Percentiles rank a stretch among this genome's conserved stretches.
phyloP scores from a whole-genome alignment of 208 protist genomes.

The Willaertia magna region DNA sequence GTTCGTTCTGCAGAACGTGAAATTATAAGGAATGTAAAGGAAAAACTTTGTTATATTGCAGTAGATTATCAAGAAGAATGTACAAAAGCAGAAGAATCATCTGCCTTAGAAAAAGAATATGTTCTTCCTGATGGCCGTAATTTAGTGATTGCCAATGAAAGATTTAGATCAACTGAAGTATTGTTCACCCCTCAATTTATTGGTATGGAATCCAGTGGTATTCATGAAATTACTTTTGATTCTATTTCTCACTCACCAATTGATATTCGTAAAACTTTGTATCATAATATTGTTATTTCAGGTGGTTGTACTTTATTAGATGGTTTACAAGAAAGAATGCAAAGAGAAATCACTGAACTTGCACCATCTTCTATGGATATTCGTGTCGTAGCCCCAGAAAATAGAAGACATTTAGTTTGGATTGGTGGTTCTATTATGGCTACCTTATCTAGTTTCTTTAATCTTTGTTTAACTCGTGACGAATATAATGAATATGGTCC shows the following conservation, averaged over 20 bases:
- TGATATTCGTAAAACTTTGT: conserved; percentile 57
- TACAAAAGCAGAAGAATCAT: conserved; percentile 25
- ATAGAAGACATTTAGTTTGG: conserved; percentile 81
- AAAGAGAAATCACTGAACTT: conserved; percentile 81
- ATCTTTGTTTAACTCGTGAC: conserved; percentile 72
- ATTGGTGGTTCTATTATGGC: conserved; percentile 81
- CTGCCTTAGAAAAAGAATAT: conserved; percentile 34
- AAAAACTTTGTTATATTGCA: conserved; percentile 43
- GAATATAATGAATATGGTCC: conserved; percentile 78
- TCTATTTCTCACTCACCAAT: conserved; percentile 90
- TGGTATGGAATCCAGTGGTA: conserved; percentile 79
- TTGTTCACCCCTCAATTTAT: conserved; percentile 88
- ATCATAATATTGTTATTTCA: conserved; percentile 79
- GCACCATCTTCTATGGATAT: conserved; percentile 80
- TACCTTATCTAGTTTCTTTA: conserved; percentile 58
- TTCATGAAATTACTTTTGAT: conserved; percentile 88
- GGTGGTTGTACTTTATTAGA: conserved; percentile 88
- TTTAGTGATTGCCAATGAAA: conserved; percentile 60
- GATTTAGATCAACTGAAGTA: conserved; percentile 81
- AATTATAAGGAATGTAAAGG: conserved; percentile 61
- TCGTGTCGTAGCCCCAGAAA: conserved; percentile 82
- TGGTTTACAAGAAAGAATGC: conserved; percentile 85
- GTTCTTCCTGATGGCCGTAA: conserved; percentile 63
- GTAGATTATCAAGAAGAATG: conserved; percentile 41
- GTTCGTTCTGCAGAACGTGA: conserved; percentile 54